Evolutionary conservation across 768 basidiomycete genomes (phyloP).

Genomic region (Hebeloma cylindrosporum): DNA sequence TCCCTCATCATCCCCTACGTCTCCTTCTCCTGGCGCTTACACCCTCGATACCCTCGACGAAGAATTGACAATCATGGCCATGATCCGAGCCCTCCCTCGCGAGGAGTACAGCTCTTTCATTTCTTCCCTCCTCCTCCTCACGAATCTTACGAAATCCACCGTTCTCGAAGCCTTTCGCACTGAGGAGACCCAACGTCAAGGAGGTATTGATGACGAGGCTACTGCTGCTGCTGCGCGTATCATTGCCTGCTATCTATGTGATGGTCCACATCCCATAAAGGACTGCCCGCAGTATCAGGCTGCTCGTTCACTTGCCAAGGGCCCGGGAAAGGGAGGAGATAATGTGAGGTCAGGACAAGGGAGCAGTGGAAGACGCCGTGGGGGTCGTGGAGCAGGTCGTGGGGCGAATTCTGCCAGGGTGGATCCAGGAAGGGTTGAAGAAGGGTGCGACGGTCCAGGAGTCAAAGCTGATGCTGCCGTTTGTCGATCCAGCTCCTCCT

Average conservation of each 20-base stretch:
- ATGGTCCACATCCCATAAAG: not conserved
- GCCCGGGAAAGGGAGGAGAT: not conserved
- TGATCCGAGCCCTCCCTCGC: conserved; percentile 9
- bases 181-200: conserved; percentile 3
- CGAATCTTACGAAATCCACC: not conserved
- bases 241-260: not conserved
- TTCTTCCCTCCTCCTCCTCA: conserved; percentile 9
- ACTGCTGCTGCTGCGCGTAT: not conserved
- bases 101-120: conserved; percentile 8
- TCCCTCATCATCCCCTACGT: too few species aligned
- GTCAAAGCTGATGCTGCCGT: conserved; percentile 5
- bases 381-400: not conserved
- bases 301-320: not conserved
- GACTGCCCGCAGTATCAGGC: not conserved
- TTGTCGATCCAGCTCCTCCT: conserved; percentile 1
- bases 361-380: not conserved
- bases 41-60: conserved; percentile 5
- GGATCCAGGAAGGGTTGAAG: not conserved
- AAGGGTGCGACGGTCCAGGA: not conserved
- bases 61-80: conserved; percentile 9
- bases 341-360: not conserved
- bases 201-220: not conserved
- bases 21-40: not conserved
- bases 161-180: conserved; percentile 8
- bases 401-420: not conserved